Evolutionary conservation across 306 rosid genomes (phyloP), one percentile per base, ranked within the genome.

Genomic region (Alnus glutinosa): DNA sequence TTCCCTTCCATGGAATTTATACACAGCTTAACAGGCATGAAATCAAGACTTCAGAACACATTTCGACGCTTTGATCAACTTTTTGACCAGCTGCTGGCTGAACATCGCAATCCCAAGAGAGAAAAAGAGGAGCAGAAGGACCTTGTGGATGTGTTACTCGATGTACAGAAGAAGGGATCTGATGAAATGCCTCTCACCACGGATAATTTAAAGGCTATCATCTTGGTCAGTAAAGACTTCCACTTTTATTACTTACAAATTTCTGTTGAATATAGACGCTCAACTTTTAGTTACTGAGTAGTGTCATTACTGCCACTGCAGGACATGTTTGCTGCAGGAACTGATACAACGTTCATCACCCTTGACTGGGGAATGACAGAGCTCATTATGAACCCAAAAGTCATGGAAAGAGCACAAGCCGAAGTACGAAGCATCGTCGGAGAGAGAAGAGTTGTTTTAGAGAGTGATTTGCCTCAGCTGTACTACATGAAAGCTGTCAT

Each of bases 301-400:
- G n/a, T 69, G 76, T 39, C 49, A 19, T 59, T 73, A 46, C 39
- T 77, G 55, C 72, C 50, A 54, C 13, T 70, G 85, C 80, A 90
- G 94, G 96, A 93, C 68, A 90, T 91, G 92, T 93, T 91, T 84
- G 91, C 88, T 50, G 97, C 94, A 36, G 92, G 94, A 81, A 91
- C 96, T 7, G 96, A 91, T 76, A 91, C 94, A 69, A 81, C 82
- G 36, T 87, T 83, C 84, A 90, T 89, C 55, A 73, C 85, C 52
- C 94, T 93, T 48, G 96, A 89, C 47, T 90, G 91, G 96, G 90
- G 79, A 83, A 90, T 89, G 92, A 88, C 92, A 16, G 89, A 90
- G 86, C 86, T 90, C 2, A 28, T 89, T 48, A 85, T 83, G 83
- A 86, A 90, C 58, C 94, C 90, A 12, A 67, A 42, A 14, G 85